Percentiles rank a stretch among this genome's conserved stretches.
These are phyloP conservation scores for Scedosporium boydii DNA, from an alignment of 2,329 filamentous ascomycete species.

Conservation along the genomic window DNA sequence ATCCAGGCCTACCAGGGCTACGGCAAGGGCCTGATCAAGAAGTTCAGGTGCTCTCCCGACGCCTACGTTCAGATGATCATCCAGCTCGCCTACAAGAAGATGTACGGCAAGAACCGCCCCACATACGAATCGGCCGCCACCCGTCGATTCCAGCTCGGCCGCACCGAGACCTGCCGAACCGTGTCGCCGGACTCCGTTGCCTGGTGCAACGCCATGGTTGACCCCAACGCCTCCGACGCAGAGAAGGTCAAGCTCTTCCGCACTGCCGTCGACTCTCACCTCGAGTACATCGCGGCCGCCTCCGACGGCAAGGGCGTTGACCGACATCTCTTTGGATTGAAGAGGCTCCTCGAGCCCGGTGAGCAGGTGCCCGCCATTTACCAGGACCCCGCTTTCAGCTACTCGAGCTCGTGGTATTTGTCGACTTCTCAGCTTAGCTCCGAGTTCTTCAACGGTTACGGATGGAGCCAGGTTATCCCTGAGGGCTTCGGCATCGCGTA, in stretches of 20 bases:
- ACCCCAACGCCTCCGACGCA: conserved; percentile 53
- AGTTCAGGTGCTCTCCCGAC: conserved; percentile 96
- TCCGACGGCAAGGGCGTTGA: conserved; percentile 91
- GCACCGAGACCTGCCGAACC: conserved; percentile 89
- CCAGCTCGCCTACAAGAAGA: conserved; percentile 95
- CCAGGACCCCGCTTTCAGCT: conserved; percentile 75
- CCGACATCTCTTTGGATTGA: conserved; percentile 92
- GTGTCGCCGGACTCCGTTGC: conserved; percentile 87
- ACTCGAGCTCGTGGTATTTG: conserved; percentile 83
- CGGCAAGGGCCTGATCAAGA: conserved; percentile 97
- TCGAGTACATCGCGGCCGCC: conserved; percentile 84
- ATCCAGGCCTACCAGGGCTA: conserved; percentile 97
- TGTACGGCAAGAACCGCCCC: conserved; percentile 95
- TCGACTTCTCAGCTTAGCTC: conserved; percentile 83
- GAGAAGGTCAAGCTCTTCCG: conserved; percentile 68
- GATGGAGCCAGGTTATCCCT: conserved; percentile 96
- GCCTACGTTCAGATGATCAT: conserved; percentile 98
- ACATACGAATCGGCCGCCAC: conserved; percentile 97
- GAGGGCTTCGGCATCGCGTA: conserved; percentile 96
- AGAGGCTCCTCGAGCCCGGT: conserved; percentile 74
- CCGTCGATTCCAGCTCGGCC: conserved; percentile 89
- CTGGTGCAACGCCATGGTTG: conserved; percentile 81
- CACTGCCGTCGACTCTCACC: conserved; percentile 69
- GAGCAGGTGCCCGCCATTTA: conserved; percentile 78
- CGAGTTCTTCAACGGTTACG: conserved; percentile 98